phyloP scores from a whole-genome alignment of 2,329 filamentous ascomycete species.

The Colletotrichum cordylinicola region DNA sequence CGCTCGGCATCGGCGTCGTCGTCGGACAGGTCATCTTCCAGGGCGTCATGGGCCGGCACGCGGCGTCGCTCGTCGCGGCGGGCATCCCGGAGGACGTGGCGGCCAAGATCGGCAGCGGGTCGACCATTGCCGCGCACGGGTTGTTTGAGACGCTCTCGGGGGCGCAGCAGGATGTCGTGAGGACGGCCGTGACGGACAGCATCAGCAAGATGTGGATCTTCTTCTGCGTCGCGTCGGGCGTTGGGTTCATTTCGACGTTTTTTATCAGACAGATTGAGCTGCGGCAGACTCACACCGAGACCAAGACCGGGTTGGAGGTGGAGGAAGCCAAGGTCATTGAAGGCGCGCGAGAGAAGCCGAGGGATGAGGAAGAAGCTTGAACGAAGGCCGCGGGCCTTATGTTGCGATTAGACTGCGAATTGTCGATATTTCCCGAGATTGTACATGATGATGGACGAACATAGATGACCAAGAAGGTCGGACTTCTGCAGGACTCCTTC shows the following conservation, averaged over 20 bases:
- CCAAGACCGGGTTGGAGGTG: constrained; percentile 45
- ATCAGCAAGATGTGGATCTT: constrained; percentile 63
- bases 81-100: constrained; percentile 58
- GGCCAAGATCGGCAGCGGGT: constrained; percentile 56
- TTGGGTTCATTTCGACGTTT: constrained; percentile 53
- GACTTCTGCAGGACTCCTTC: not conserved
- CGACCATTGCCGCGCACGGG: constrained; percentile 66
- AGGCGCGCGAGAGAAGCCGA: not conserved
- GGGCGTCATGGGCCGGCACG: constrained; percentile 70
- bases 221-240: constrained; percentile 53
- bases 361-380: not conserved
- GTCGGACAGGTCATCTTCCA: constrained; percentile 82
- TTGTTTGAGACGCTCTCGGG: constrained; percentile 57
- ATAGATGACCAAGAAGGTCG: not conserved
- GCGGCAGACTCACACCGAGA: constrained; percentile 59
- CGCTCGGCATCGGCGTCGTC: constrained; percentile 71
- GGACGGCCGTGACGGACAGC: constrained; percentile 53
- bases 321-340: not conserved
- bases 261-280: constrained; percentile 55
- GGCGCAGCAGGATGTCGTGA: constrained; percentile 45
- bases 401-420: not conserved
- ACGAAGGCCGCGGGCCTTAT: not conserved
- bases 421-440: not conserved
- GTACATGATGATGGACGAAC: not conserved
- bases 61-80: constrained; percentile 46